These are phyloP conservation scores for Petunia secreta DNA, from an alignment of 257 asterid genomes.

Conservation along the genomic window DNA sequence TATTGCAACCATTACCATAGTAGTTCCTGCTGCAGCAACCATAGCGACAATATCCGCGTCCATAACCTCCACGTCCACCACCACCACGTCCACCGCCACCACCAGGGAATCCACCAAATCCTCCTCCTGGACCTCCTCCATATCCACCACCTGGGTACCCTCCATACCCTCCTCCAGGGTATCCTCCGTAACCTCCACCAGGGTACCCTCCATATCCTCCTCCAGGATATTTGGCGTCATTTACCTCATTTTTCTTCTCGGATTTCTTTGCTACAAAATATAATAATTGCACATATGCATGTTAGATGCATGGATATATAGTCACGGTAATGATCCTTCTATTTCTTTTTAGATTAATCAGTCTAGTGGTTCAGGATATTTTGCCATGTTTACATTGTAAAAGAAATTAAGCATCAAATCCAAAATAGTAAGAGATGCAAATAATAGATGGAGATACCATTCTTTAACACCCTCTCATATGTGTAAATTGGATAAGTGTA, in stretches of 20 bases:
- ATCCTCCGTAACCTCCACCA: conserved; percentile 28
- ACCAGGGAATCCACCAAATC: conserved; percentile 11
- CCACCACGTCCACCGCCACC: not conserved
- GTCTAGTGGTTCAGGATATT: too few species aligned
- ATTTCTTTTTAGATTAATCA: too few species aligned
- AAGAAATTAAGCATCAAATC: too few species aligned
- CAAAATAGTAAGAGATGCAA: too few species aligned
- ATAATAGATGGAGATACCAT: too few species aligned
- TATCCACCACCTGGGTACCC: not conserved
- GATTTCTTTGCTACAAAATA: not conserved
- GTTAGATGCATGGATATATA: not conserved
- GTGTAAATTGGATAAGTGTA: too few species aligned
- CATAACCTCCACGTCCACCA: conserved; percentile 15
- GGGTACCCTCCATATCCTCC: conserved; percentile 27
- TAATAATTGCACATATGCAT: not conserved
- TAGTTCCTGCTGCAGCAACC: conserved; percentile 27
- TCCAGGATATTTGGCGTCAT: conserved; percentile 19
- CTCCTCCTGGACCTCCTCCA: not conserved
- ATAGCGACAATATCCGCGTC: not conserved
- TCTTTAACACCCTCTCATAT: too few species aligned
- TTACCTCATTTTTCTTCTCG: conserved; percentile 15
- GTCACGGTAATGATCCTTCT: not conserved
- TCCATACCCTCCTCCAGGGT: conserved; percentile 22
- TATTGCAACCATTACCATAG: not conserved
- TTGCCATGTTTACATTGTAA: too few species aligned